Percentiles rank a stretch among this genome's conserved stretches.
phyloP scores from a whole-genome alignment of 768 basidiomycete species.

The Tephrocybe sp. region DNA sequence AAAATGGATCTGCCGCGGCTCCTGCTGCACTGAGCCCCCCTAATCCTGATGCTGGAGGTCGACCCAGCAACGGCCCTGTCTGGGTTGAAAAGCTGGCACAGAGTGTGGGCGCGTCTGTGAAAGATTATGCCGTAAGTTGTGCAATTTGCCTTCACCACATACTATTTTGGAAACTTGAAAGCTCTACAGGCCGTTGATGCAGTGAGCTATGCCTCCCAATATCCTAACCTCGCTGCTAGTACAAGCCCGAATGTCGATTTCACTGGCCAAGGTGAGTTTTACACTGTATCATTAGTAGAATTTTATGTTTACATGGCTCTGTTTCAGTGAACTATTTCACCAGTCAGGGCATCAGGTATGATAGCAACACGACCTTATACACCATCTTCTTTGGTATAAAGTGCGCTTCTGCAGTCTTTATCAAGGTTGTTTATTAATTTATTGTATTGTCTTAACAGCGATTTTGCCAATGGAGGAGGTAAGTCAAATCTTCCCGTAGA shows the following conservation, averaged over 20 bases:
- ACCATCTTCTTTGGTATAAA: slow-evolving; percentile 53
- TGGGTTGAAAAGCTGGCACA: slow-evolving; percentile 49
- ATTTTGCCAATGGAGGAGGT: slow-evolving; percentile 37
- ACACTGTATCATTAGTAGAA: not conserved
- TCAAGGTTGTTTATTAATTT: not conserved
- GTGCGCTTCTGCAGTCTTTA: slow-evolving; percentile 24
- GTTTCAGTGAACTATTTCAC: slow-evolving; percentile 20
- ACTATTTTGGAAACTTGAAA: not conserved
- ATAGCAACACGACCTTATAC: slow-evolving; percentile 45
- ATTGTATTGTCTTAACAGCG: slow-evolving; percentile 24
- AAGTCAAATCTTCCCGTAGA: not conserved
- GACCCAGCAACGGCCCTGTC: slow-evolving; percentile 46
- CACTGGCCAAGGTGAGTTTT: slow-evolving; percentile 22
- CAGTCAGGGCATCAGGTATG: slow-evolving; percentile 17
- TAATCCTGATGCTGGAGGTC: slow-evolving; percentile 44
- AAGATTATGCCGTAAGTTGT: slow-evolving; percentile 47
- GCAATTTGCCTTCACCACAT: not conserved
- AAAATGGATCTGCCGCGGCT: slow-evolving; percentile 39
- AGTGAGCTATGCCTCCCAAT: slow-evolving; percentile 23
- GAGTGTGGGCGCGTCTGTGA: slow-evolving; percentile 34
- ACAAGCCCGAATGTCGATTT: slow-evolving; percentile 17
- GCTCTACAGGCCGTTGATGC: slow-evolving; percentile 23
- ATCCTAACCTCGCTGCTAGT: slow-evolving; percentile 13
- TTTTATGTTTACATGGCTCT: not conserved
- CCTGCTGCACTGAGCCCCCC: slow-evolving; percentile 42